Evolutionary conservation across 1,284 basidiomycete species (phyloP), one percentile per base, ranked within the genome.

Genomic region (Sutorius eximius): DNA sequence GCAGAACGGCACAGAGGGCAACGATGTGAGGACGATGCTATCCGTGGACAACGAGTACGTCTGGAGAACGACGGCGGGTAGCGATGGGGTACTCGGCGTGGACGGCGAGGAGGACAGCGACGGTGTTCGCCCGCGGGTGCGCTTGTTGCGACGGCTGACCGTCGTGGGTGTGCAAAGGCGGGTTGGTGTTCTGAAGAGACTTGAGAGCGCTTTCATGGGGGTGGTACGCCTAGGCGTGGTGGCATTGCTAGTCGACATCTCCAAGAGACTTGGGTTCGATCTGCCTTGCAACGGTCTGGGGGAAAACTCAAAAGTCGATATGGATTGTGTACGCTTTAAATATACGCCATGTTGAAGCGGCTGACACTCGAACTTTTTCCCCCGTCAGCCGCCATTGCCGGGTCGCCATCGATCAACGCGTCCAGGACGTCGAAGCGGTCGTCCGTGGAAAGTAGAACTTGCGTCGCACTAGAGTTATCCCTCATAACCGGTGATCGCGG

Each of bases 21-120:
- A 71, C 12, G 82, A 71, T 0, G 80, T 85, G 61, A 85, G 80
- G 45, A 84, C 72, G n/a, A 85, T 71, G 9, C 77, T 79, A 58
- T 82, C 81, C 12, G 77, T 73, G 33, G 71, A 70, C 10, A 61
- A 47, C 56, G 82, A 81, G 46, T 80, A 75, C 56, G 79, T 81
- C 65, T 83, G 82, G 5, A 84, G 65, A 10, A 80, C 75, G 40
- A 81, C 65, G 2, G 66, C 48, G 2, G 69, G 67, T 3, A 68
- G 49, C 9, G 51, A 49, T 0, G 52, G 53, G 3, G 48, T 49
- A 13, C 18, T 40, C 0, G 59, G 59, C 2, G 53, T 49, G 5
- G 58, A 53, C 13, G 59, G 32, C 1, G 45, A 45, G 27, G 57
- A 51, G 27, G 61, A 50, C 15, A 48, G 18, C 0, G 52, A 51